Evolutionary conservation across 345 rosid genomes (phyloP).

Genomic region (Eucalyptus regnans): DNA sequence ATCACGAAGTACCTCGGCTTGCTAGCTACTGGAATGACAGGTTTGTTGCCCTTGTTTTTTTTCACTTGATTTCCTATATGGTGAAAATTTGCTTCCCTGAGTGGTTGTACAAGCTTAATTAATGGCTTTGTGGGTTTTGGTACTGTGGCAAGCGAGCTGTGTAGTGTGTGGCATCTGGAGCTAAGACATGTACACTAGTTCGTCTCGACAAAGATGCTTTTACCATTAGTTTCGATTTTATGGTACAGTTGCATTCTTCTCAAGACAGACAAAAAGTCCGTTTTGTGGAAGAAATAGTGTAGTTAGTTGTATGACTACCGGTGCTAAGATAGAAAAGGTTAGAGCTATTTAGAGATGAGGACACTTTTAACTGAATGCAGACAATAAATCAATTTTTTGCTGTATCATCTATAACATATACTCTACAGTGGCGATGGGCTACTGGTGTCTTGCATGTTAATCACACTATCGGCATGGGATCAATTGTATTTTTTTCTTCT

Average conservation of each 20-base stretch:
- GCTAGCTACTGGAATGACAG: constrained; percentile 95
- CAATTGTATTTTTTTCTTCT: neutral
- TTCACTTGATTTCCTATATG: neutral
- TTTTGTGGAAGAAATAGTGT: neutral
- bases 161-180: neutral
- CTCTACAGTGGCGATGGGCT: neutral
- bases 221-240: neutral
- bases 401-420: neutral
- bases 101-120: neutral
- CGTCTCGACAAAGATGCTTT: neutral
- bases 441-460: neutral
- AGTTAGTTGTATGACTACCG: neutral
- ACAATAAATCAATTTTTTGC: neutral
- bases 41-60: constrained; percentile 12
- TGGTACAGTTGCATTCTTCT: neutral
- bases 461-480: neutral
- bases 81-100: neutral
- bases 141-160: neutral
- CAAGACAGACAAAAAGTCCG: neutral
- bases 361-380: neutral
- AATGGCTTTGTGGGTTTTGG: neutral
- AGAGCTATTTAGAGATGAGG: neutral
- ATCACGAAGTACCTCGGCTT: constrained; percentile 86
- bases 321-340: neutral
- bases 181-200: neutral